Evolutionary conservation across 129 eudicot genomes (phyloP), one percentile per base, ranked within the genome.

Genomic region (Flaveria sonorensis): DNA sequence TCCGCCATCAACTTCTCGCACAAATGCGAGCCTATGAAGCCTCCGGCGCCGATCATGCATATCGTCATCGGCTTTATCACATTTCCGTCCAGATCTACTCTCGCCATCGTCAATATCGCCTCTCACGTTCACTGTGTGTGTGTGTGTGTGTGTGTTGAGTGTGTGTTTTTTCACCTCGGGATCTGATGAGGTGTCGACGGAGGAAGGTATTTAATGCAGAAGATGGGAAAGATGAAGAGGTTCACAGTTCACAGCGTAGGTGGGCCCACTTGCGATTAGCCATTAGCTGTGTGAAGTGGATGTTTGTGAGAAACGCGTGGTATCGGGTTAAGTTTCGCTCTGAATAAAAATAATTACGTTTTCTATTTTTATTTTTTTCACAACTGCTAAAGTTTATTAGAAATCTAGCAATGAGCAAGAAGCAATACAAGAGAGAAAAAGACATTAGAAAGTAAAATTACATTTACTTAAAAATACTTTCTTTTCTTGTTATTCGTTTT

Each of bases 21-120:
- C 72, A 94, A 85, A 70, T 94, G 99, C 16, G 99, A 94, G 36
- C 99, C 99, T 32, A 94, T 94, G 89, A 94, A 94, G 2, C 99
- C 99, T 51, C 99, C 99, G 64, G 97, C 97, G 1, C 99, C 99
- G 60, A 94, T 94, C 97, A 91, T 91, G 72, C 99, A 94, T 76
- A 91, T 94, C 7, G 98, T 89, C 7, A 94, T 81, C 80, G 93
- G 86, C 67, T 83, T 80, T 1, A 94, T 91, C 51, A 87, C 81
- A 0, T 86, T 91, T 16, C 98, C 98, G 84, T 94, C 98, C 77
- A 94, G 97, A 94, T 94, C 97, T 80, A 87, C 79, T 73, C 97
- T 86, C 50, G 75, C 81, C 87, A 86, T 76, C 81, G 86, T 55
- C 11, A 71, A 47, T 23, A 77, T 66, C 81, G 71, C 76, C 56